A percentile compares a stretch with the other conserved stretches of the same genome.
Conservation (phyloP, 1,284 basidiomycete genomes). For the Tremellales sp. region DNA sequence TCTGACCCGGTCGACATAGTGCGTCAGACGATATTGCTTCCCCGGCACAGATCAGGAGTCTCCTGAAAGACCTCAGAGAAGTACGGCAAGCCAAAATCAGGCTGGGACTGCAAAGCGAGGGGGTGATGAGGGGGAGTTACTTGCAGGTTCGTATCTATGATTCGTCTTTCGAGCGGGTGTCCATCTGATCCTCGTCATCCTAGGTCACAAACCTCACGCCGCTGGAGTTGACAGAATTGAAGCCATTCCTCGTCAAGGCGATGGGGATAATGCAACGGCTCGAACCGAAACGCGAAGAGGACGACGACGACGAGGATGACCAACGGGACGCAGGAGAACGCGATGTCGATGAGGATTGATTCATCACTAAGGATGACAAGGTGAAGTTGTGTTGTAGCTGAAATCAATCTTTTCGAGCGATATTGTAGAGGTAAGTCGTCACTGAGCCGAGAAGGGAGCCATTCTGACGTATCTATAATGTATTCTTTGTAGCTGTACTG, state of each 20-base stretch:
- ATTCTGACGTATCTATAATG: no score
- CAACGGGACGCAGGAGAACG: not conserved
- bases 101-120: slow-evolving; percentile 74
- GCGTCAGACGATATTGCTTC: slow-evolving; percentile 84
- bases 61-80: slow-evolving; percentile 91
- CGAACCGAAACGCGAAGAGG: slow-evolving; percentile 24
- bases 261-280: slow-evolving; percentile 62
- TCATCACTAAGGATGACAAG: no score
- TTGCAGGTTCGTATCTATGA: slow-evolving; percentile 60
- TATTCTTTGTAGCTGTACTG: no score
- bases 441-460: no score
- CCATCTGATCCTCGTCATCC: not conserved
- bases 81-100: slow-evolving; percentile 89
- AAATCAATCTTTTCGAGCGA: no score
- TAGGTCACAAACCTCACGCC: slow-evolving; percentile 81
- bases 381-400: no score
- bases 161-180: not conserved
- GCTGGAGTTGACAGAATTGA: slow-evolving; percentile 88
- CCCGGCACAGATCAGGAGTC: slow-evolving; percentile 71
- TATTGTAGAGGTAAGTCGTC: no score
- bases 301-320: slow-evolving; percentile 11
- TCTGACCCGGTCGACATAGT: slow-evolving; percentile 49
- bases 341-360: no score
- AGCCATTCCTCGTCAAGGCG: slow-evolving; percentile 79
- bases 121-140: slow-evolving; percentile 49